Percentiles rank a stretch among this genome's conserved stretches.
These are phyloP conservation scores for Xylaria sp. DNA, from an alignment of 2,329 filamentous ascomycete genomes.

Conservation along the genomic window DNA sequence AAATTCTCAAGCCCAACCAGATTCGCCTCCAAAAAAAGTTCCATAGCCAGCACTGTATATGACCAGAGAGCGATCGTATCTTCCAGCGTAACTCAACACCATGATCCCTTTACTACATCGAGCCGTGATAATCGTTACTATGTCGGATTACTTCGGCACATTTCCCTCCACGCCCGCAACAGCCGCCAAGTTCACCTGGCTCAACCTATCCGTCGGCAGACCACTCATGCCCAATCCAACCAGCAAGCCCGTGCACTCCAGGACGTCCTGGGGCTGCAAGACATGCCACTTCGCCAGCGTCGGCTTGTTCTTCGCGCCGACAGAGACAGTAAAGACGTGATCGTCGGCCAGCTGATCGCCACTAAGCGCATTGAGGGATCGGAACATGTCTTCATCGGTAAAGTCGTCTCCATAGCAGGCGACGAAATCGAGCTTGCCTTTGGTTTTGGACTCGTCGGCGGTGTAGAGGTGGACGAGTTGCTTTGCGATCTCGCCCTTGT, in stretches of 20 bases:
- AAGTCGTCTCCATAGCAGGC: constrained; percentile 93
- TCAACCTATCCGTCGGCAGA: constrained; percentile 37
- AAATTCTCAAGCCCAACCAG: too few species aligned
- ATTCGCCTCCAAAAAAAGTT: too few species aligned
- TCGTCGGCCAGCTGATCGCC: constrained; percentile 52
- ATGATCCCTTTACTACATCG: neutral
- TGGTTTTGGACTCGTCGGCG: constrained; percentile 31
- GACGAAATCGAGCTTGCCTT: constrained; percentile 68
- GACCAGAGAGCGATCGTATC: too few species aligned
- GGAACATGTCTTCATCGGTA: constrained; percentile 97
- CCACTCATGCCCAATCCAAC: constrained; percentile 40
- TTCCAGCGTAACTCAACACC: too few species aligned
- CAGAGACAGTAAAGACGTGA: constrained; percentile 83
- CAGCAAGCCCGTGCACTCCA: constrained; percentile 59
- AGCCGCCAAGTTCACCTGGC: constrained; percentile 53
- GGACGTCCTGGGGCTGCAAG: constrained; percentile 81
- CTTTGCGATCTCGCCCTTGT: constrained; percentile 94
- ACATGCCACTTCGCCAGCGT: constrained; percentile 88
- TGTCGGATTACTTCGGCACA: constrained; percentile 34
- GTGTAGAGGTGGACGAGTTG: constrained; percentile 72
- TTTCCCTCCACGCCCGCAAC: constrained; percentile 50
- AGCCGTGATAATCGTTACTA: neutral
- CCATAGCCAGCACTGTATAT: too few species aligned
- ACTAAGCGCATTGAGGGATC: constrained; percentile 60
- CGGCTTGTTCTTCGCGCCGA: constrained; percentile 86